Evolutionary conservation across 495 filamentous ascomycete species (phyloP).

Genomic region (Hapsidospora chrysogenum): DNA sequence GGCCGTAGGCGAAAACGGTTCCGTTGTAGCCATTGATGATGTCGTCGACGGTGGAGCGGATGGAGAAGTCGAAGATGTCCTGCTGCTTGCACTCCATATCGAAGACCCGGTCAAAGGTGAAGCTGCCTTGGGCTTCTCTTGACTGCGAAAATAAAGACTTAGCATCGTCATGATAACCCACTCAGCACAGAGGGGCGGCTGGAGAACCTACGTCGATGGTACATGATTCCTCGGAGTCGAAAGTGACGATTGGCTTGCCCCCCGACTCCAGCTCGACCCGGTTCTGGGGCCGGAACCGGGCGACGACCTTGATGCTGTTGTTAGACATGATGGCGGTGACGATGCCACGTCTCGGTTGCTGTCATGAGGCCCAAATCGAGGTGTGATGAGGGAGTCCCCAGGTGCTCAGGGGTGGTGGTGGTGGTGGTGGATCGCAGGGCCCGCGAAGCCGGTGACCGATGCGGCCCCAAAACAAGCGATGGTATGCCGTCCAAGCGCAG

Average conservation of each 20-base stretch:
- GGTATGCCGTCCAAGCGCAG: too few species aligned
- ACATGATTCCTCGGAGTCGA: constrained; percentile 83
- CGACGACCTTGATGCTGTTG: constrained; percentile 67
- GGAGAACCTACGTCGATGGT: constrained; percentile 60
- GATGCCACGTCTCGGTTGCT: too few species aligned
- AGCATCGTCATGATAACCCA: too few species aligned
- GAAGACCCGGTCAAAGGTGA: constrained; percentile 97
- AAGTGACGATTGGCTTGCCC: constrained; percentile 78
- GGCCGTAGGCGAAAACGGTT: constrained; percentile 96
- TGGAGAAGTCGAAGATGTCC: constrained; percentile 96
- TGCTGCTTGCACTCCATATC: constrained; percentile 72
- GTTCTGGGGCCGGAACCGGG: constrained; percentile 94
- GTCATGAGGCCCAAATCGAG: too few species aligned
- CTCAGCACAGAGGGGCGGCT: not conserved
- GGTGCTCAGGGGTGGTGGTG: too few species aligned
- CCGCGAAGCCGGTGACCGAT: too few species aligned
- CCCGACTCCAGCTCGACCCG: constrained; percentile 77
- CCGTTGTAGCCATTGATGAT: constrained; percentile 98
- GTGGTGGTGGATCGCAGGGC: too few species aligned
- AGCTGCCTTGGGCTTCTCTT: constrained; percentile 62
- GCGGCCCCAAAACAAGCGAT: too few species aligned
- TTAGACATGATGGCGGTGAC: constrained; percentile 27
- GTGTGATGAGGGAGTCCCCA: too few species aligned
- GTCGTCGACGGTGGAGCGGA: constrained; percentile 88
- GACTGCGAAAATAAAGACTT: too few species aligned